Percentiles rank a stretch among this genome's conserved stretches.
These are phyloP conservation scores for Pterocarpus santalinus DNA, from an alignment of 306 rosid species.

Conservation along the genomic window DNA sequence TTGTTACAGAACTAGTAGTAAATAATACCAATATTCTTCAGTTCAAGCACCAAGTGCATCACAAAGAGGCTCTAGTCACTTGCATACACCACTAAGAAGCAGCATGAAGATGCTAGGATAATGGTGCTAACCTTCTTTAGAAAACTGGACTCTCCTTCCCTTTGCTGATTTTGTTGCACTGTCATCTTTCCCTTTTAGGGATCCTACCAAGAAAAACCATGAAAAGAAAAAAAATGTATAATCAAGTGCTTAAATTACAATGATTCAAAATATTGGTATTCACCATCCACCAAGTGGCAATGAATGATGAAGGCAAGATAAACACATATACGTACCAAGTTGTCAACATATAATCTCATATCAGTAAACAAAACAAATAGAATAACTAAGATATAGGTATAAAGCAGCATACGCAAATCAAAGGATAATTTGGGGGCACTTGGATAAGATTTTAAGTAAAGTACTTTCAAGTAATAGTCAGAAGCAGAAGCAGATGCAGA, in stretches of 20 bases:
- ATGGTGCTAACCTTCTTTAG: conserved; percentile 62
- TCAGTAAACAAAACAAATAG: conserved; percentile 28
- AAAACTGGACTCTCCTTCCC: conserved; percentile 83
- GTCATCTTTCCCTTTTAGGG: conserved; percentile 80
- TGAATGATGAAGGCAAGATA: conserved; percentile 13
- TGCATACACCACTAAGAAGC: conserved; percentile 34
- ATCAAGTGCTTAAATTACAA: conserved; percentile 25
- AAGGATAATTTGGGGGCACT: not conserved
- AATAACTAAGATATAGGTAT: not conserved
- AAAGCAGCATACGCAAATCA: conserved; percentile 16
- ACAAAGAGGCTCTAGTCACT: conserved; percentile 22
- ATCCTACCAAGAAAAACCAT: conserved; percentile 49
- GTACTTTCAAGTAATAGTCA: too few relatives aligned
- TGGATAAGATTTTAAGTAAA: too few relatives aligned
- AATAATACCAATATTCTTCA: conserved; percentile 28
- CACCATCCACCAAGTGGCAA: not conserved
- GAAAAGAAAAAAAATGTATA: not conserved
- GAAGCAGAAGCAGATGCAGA: too few relatives aligned
- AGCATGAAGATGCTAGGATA: conserved; percentile 17
- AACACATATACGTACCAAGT: not conserved
- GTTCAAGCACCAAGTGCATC: conserved; percentile 24
- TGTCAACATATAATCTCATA: conserved; percentile 30
- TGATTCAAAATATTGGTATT: conserved; percentile 34
- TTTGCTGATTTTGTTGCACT: conserved; percentile 68
- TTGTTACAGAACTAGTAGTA: conserved; percentile 6